phyloP scores from a whole-genome alignment of 352 stramenopile species.

The Globisporangium yorkense region DNA sequence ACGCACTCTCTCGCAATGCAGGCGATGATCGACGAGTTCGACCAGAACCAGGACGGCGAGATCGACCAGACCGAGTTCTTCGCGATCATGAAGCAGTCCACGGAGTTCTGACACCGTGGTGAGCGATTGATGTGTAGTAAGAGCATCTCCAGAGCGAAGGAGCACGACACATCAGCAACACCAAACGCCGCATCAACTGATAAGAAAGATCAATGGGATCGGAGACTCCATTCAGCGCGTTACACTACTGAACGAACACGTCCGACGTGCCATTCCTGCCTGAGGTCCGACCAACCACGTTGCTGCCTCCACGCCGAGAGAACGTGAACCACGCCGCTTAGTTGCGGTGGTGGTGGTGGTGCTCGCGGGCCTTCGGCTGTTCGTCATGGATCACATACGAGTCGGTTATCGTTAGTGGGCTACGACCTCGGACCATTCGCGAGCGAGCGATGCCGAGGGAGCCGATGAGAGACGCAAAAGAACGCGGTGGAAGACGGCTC shows the following conservation, averaged over 20 bases:
- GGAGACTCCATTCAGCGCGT: constrained; percentile 10
- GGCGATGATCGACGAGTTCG: constrained; percentile 95
- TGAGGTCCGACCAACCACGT: constrained; percentile 11
- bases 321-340: constrained; percentile 24
- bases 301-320: constrained; percentile 5
- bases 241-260: constrained; percentile 4
- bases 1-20: constrained; percentile 13
- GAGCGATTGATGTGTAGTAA: not conserved
- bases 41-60: constrained; percentile 90
- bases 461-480: constrained; percentile 28
- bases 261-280: constrained; percentile 16
- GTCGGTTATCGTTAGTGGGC: constrained; percentile 13
- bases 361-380: constrained; percentile 63
- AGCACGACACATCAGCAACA: too few relatives aligned
- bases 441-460: constrained; percentile 28
- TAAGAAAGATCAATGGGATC: constrained; percentile 26
- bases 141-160: too few relatives aligned
- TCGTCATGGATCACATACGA: constrained; percentile 10
- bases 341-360: constrained; percentile 79
- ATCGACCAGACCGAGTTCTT: constrained; percentile 91
- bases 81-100: constrained; percentile 84
- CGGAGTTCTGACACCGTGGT: constrained; percentile 38
- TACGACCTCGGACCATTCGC: constrained; percentile 34
- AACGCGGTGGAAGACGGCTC: not conserved
- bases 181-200: not conserved